Base-by-base conservation (phyloP, 768 basidiomycete species). In the Hydnomerulius pinastri region DNA sequence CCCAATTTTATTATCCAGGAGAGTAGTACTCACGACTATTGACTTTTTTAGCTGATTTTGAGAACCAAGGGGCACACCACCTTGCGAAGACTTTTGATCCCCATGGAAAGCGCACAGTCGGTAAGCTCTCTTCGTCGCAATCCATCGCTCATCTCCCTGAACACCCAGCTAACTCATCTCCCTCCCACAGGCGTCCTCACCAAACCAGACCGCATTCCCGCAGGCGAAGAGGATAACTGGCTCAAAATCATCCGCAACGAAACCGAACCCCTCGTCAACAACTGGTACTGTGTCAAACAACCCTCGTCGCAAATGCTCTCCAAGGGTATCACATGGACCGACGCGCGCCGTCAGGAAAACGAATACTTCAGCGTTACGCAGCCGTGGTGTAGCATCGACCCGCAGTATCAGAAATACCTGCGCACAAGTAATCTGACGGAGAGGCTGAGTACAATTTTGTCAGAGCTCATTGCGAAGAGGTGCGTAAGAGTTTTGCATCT, bases 41-140 rank as follows among this genome's bases (percentile, higher is more conserved):
- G n/a, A n/a, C n/a, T n/a, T n/a, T n/a, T n/a, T n/a, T 77, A 91
- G 90, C 87, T 44, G 87, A 92, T 54, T 87, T 87, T 17, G 86
- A 90, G 56, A 92, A 88, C 36, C 88, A 91, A 62, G 85, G 83
- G 0, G 88, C 88, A 0, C 82, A 85, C 50, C 71, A 77, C n/a
- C 69, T 91, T 0, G 81, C 86, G 0, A 84, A 82, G 57, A 43
- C 69, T 12, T 68, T 77, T 41, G 87, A 90, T 53, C 80, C 82
- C 0, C 68, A 79, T 1, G 87, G 88, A 0, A 76, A 74, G 43
- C 75, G 87, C 4, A 91, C 87, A 0, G 84, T 90, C 13, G 87
- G 89, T 87, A 53, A 12, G 76, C 45, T 58, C 6, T 17, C 23
- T 76, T 49, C 83, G 83, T 41, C 77, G 82, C 7, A 78, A 84